Evolutionary conservation across 2,329 filamentous ascomycete genomes (phyloP), one percentile per base, ranked within the genome.

Genomic region (Colletotrichum scovillei): DNA sequence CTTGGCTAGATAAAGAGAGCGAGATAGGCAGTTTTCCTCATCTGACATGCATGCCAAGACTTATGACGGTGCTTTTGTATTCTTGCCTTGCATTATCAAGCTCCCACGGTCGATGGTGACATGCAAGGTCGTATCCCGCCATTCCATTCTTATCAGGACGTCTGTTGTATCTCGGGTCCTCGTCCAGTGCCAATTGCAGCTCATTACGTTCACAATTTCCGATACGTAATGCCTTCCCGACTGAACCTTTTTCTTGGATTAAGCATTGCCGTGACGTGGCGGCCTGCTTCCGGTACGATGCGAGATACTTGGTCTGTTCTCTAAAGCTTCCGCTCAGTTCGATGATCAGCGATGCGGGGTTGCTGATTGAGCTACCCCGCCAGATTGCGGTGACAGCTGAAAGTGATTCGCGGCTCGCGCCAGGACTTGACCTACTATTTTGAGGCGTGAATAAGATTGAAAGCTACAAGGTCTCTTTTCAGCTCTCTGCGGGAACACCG

Each of bases 21-120:
- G 35, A 19, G 28, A 32, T 63, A 63, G 19, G 30, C 30, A 24
- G 22, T 14, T 68, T 49, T 4, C 3, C 57, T 32, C 38, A 63
- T 57, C 49, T 46, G 46, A 63, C 38, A 49, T 69, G 49, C 32
- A 56, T 63, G 58, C 58, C 66, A 69, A 69, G 66, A 42, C 46
- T 30, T 28, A 9, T 32, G 46, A 69, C 35, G 32, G 66, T 2
- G 16, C 22, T 32, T 55, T 63, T 14, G 49, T 42, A 55, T 59
- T 46, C 28, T 19, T 14, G 30, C 30, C 28, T 30, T 69, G 58
- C 49, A 69, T 56, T 22, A 49, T 49, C 42, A n/a, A 49, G 42
- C 19, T 49, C 7, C 42, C 42, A n/a, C n/a, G 19, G 22, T 22
- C 30, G 66, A 69, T 57, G 26, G 24, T 16, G 9, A 26, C 49